Conservation (phyloP, 345 rosid species). For the Laguncularia racemosa region DNA sequence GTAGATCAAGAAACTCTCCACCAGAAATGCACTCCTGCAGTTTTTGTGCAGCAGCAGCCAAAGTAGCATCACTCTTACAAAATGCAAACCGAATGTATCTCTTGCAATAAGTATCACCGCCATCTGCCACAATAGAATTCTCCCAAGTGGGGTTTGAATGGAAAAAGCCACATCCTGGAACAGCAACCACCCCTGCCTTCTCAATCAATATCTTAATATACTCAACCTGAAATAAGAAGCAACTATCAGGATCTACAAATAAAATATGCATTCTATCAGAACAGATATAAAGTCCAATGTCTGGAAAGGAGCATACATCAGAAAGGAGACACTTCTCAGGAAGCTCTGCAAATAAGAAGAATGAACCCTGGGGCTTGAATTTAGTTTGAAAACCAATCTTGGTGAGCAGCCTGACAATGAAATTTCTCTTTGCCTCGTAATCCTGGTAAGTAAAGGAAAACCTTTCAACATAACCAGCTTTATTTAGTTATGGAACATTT, state of each 20-base stretch:
- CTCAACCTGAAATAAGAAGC: slow-evolving; percentile 28
- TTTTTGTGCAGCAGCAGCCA: slow-evolving; percentile 37
- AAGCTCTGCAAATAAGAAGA: slow-evolving; percentile 46
- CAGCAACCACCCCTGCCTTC: slow-evolving; percentile 52
- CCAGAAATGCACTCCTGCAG: slow-evolving; percentile 20
- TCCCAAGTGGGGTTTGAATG: slow-evolving; percentile 12
- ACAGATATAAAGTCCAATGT: too few species aligned
- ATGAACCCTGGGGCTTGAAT: slow-evolving; percentile 47
- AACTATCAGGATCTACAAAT: neutral
- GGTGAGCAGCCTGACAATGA: slow-evolving; percentile 23
- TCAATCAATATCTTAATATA: slow-evolving; percentile 35
- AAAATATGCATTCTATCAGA: neutral
- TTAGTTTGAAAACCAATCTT: slow-evolving; percentile 37
- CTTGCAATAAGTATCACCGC: slow-evolving; percentile 10
- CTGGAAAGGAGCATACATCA: slow-evolving; percentile 22
- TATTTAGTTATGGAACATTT: neutral
- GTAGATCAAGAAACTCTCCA: neutral
- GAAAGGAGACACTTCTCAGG: slow-evolving; percentile 37
- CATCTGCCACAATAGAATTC: slow-evolving; percentile 3
- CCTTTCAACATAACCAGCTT: neutral
- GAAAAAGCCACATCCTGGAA: slow-evolving; percentile 48
- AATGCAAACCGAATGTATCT: slow-evolving; percentile 50
- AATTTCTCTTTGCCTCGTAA: slow-evolving; percentile 42
- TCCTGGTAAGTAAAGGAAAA: slow-evolving; percentile 25
- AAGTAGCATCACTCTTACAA: slow-evolving; percentile 42